A percentile compares a stretch with the other conserved stretches of the same genome.
These are phyloP conservation scores for Ophiostoma sp. DNA, from an alignment of 2,329 filamentous ascomycete species.

Conservation along the genomic window DNA sequence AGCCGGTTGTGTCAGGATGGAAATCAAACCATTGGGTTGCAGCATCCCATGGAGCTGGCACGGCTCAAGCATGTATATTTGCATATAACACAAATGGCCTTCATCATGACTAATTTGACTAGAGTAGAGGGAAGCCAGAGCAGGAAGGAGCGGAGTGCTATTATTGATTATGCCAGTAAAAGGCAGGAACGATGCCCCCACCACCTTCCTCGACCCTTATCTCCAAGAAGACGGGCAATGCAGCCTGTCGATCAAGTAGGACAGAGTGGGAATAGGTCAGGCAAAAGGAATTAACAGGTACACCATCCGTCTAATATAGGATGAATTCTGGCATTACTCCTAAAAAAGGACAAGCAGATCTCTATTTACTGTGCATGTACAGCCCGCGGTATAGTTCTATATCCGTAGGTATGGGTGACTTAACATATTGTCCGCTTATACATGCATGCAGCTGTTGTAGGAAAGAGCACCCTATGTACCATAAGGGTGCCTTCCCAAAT, in stretches of 20 bases:
- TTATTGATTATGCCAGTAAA: background rate
- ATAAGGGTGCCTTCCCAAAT: background rate
- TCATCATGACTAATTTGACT: background rate
- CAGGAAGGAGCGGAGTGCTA: background rate
- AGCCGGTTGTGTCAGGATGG: background rate
- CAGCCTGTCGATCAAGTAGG: background rate
- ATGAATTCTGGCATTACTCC: background rate
- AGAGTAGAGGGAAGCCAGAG: background rate
- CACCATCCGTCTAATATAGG: background rate
- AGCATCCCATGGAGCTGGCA: background rate
- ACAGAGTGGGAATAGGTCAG: background rate
- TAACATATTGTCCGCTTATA: background rate
- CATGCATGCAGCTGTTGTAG: background rate
- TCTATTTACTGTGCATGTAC: no score
- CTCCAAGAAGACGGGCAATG: background rate
- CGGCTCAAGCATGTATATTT: background rate
- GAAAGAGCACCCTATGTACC: background rate
- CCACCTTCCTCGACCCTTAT: background rate
- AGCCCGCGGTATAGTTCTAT: no score
- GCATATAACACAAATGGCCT: background rate
- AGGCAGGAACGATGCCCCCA: background rate
- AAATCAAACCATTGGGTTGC: background rate
- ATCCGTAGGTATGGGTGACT: background rate
- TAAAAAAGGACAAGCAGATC: background rate
- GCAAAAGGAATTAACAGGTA: background rate